Conservation (phyloP, 306 rosid genomes). For the Parietaria judaica region DNA sequence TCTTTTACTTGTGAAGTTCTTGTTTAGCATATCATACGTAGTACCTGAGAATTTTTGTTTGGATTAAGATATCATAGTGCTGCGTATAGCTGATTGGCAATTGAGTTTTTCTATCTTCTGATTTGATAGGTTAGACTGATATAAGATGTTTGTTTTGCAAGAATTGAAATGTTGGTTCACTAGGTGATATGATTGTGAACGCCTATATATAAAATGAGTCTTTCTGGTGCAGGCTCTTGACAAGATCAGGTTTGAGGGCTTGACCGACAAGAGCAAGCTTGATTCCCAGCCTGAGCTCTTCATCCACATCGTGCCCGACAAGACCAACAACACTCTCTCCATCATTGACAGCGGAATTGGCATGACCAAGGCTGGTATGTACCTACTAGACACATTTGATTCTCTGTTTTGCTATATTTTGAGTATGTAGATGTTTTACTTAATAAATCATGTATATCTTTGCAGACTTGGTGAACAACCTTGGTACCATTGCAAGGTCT, state of each 20-base stretch:
- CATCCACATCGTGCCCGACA: constrained; percentile 81
- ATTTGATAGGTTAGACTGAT: no score
- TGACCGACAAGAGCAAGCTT: constrained; percentile 95
- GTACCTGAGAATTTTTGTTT: no score
- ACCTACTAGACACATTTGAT: background rate
- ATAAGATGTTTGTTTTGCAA: background rate
- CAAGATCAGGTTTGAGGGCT: constrained; percentile 74
- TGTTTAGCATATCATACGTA: no score
- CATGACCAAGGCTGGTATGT: constrained; percentile 94
- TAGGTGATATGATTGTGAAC: background rate
- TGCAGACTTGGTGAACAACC: constrained; percentile 88
- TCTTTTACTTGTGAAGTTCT: no score
- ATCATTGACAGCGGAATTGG: constrained; percentile 91
- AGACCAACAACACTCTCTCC: constrained; percentile 58
- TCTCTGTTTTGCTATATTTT: background rate
- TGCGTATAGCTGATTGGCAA: no score
- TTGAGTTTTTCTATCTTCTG: no score
- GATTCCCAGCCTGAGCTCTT: constrained; percentile 84
- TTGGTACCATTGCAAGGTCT: constrained; percentile 96
- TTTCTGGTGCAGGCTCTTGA: constrained; percentile 57
- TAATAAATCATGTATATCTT: background rate
- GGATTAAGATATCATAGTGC: no score
- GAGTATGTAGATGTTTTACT: background rate
- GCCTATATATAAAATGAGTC: background rate
- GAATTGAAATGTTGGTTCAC: background rate